phyloP scores from a whole-genome alignment of 208 protist species.

The Acanthamoeba triangularis region DNA sequence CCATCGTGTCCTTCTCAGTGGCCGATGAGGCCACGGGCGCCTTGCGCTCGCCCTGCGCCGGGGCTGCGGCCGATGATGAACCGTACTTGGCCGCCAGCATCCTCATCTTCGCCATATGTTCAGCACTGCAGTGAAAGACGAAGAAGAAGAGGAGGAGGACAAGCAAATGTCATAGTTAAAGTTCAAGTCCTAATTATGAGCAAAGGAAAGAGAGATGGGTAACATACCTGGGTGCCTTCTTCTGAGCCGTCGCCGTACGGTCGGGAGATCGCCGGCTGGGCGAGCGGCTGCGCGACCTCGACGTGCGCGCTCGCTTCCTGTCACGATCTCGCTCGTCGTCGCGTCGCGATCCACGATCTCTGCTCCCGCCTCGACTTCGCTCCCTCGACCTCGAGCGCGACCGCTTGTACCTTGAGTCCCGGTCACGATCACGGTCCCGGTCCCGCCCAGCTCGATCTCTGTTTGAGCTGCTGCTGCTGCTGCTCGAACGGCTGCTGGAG shows the following conservation, averaged over 20 bases:
- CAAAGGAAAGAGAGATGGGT: not conserved
- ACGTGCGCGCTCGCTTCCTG: constrained; percentile 61
- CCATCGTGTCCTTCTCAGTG: not conserved
- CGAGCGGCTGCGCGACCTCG: not conserved
- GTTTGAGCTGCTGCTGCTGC: not conserved
- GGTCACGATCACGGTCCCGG: not conserved
- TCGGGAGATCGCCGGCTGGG: not conserved
- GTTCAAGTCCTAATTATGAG: not conserved
- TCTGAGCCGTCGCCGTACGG: not conserved
- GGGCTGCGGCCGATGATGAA: not conserved
- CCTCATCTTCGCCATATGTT: not conserved
- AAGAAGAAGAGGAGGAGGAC: not conserved
- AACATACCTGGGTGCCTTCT: constrained; percentile 53
- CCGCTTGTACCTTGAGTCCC: not conserved
- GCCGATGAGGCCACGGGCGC: not conserved
- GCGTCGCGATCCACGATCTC: not conserved
- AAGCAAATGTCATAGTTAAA: too few relatives aligned
- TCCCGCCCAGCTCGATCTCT: not conserved
- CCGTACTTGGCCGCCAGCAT: constrained; percentile 23
- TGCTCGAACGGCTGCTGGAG: not conserved
- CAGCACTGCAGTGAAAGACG: not conserved
- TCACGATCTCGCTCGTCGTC: constrained; percentile 32
- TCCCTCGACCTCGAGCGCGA: not conserved
- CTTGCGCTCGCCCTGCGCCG: not conserved
- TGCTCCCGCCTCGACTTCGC: not conserved